phyloP scores from a whole-genome alignment of 2,329 filamentous ascomycete species.

The Magnaporthiopsis rhizophila region DNA sequence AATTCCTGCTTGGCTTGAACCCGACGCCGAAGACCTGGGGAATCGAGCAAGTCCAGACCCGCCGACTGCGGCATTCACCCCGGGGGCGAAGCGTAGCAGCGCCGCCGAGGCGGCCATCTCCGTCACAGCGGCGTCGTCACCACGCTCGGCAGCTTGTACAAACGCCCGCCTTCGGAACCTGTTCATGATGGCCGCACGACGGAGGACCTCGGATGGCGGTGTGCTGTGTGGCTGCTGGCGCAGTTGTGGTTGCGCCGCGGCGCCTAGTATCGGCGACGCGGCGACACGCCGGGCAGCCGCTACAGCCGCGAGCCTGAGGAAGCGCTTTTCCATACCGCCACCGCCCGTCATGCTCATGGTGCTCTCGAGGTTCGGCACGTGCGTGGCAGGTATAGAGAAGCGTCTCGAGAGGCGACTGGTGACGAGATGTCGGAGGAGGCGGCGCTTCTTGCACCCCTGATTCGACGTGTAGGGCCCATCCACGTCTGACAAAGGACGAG shows the following conservation, averaged over 20 bases:
- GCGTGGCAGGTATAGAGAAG: slow-evolving; percentile 60
- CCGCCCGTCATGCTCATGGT: not conserved
- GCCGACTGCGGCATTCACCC: slow-evolving; percentile 22
- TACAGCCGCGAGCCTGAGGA: slow-evolving; percentile 39
- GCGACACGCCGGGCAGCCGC: slow-evolving; percentile 24
- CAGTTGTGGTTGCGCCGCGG: not conserved
- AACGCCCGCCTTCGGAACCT: slow-evolving; percentile 41
- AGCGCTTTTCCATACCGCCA: slow-evolving; percentile 30
- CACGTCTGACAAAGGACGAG: slow-evolving; percentile 46
- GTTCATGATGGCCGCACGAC: slow-evolving; percentile 61
- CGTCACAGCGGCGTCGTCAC: slow-evolving; percentile 23
- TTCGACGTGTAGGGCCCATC: slow-evolving; percentile 45
- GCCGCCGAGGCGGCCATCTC: slow-evolving; percentile 25
- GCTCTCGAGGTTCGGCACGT: slow-evolving; percentile 57
- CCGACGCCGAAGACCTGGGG: not conserved
- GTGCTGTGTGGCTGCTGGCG: slow-evolving; percentile 8
- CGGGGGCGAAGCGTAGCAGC: slow-evolving; percentile 18
- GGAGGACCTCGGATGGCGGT: slow-evolving; percentile 36
- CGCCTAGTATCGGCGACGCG: not conserved
- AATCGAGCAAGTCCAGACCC: slow-evolving; percentile 9
- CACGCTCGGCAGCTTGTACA: slow-evolving; percentile 24
- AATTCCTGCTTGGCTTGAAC: not conserved
- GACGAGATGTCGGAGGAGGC: slow-evolving; percentile 53
- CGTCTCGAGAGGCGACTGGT: slow-evolving; percentile 64
- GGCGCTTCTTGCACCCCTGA: slow-evolving; percentile 57